These are phyloP conservation scores for Globisporangium cylindrosporum DNA, from an alignment of 352 stramenopile species.

Conservation along the genomic window DNA sequence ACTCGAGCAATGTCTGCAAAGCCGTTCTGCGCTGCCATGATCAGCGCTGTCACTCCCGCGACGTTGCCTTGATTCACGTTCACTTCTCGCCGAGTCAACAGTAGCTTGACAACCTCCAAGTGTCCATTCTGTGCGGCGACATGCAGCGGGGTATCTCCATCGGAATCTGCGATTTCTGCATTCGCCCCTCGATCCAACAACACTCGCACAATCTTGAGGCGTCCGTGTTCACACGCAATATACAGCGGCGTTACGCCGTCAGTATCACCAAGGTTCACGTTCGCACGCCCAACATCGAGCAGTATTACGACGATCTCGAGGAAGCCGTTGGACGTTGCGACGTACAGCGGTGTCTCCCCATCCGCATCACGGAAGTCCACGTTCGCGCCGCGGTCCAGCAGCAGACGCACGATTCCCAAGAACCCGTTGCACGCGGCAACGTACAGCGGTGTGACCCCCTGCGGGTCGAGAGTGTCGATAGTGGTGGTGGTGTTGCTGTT, in stretches of 20 bases:
- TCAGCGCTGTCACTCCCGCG: not conserved
- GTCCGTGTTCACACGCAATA: constrained; percentile 1
- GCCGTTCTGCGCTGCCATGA: not conserved
- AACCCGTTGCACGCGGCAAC: constrained; percentile 7
- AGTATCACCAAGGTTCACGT: constrained; percentile 34
- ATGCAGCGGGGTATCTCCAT: constrained; percentile 1
- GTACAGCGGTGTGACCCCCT: constrained; percentile 10
- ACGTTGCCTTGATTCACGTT: not conserved
- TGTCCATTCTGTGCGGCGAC: constrained; percentile 3
- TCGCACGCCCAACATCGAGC: not conserved
- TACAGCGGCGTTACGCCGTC: constrained; percentile 17
- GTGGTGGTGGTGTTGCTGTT: not conserved
- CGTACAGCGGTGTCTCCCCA: constrained; percentile 13
- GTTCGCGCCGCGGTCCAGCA: not conserved
- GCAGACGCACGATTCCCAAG: not conserved
- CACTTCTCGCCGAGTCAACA: not conserved
- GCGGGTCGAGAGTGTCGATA: not conserved
- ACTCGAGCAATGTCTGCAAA: not conserved
- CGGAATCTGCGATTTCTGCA: not conserved
- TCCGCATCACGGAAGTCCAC: constrained; percentile 9
- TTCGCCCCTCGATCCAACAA: constrained; percentile 5
- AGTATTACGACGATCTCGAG: constrained; percentile 2
- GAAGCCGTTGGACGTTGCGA: constrained; percentile 8
- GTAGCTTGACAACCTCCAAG: not conserved
- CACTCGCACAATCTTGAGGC: not conserved